Percentiles rank a stretch among this genome's conserved stretches.
Evolutionary conservation across 73 alveolate genomes (phyloP).

Genomic region (Tetrahymena borealis): DNA sequence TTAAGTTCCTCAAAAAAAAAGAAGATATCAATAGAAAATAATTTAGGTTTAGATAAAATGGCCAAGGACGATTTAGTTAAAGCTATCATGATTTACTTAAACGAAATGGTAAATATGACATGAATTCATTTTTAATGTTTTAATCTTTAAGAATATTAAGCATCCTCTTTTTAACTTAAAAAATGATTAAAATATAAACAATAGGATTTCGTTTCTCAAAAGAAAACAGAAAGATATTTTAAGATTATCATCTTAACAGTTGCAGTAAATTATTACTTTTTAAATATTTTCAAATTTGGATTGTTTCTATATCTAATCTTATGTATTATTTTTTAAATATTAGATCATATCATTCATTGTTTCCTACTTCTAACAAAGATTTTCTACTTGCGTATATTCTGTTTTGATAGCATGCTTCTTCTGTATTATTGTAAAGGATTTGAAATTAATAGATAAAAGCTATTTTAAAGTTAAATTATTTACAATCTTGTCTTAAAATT

Average conservation of each 20-base stretch:
- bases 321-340: no score
- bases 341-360: not conserved
- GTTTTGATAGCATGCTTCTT: not conserved
- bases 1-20: no score
- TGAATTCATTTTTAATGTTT: no score
- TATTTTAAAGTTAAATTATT: not conserved
- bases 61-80: not conserved
- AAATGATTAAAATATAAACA: not conserved
- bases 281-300: not conserved
- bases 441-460: not conserved
- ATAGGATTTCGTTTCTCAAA: not conserved
- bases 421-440: not conserved
- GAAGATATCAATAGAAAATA: no score
- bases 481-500: not conserved
- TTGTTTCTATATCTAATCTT: not conserved
- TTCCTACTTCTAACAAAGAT: not conserved
- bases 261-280: not conserved
- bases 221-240: not conserved
- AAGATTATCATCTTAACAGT: not conserved
- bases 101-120: not conserved
- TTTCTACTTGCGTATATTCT: not conserved
- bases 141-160: no score
- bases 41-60: not conserved
- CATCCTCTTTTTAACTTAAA: no score
- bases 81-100: not conserved